Conservation (phyloP, 2,329 filamentous ascomycete species). For the Alternaria arborescens region DNA sequence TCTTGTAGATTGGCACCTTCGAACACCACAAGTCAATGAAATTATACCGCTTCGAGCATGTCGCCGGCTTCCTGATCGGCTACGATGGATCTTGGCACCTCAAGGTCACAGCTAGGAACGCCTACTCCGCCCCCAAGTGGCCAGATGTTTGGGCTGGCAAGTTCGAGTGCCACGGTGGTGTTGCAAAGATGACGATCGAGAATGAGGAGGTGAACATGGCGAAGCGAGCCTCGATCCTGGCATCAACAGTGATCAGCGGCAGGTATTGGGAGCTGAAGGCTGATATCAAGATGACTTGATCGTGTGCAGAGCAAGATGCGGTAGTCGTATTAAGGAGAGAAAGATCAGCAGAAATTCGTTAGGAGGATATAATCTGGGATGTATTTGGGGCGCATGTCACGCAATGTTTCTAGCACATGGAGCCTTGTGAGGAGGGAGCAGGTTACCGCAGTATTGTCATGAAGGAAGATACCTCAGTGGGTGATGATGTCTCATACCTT, state of each 20-base stretch:
- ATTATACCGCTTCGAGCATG: conserved; percentile 21
- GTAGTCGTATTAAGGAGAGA: neutral
- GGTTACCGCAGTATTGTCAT: neutral
- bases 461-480: neutral
- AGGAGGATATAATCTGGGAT: neutral
- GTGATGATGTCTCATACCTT: neutral
- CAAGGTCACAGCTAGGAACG: conserved; percentile 19
- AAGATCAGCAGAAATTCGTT: neutral
- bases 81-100: conserved; percentile 32
- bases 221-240: conserved; percentile 15
- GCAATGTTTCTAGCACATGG: neutral
- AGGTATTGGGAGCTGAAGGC: conserved; percentile 24
- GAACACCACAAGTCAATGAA: conserved; percentile 22
- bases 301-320: neutral
- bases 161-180: conserved; percentile 22
- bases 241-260: conserved; percentile 7
- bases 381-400: neutral
- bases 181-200: conserved; percentile 27
- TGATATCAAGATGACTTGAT: conserved; percentile 17
- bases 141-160: conserved; percentile 27
- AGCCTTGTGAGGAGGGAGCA: neutral
- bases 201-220: conserved; percentile 10
- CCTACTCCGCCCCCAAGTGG: conserved; percentile 23
- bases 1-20: conserved; percentile 21
- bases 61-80: conserved; percentile 28